Evolutionary conservation across 208 protist genomes (phyloP).

Genomic region (Leishmania arabica): DNA sequence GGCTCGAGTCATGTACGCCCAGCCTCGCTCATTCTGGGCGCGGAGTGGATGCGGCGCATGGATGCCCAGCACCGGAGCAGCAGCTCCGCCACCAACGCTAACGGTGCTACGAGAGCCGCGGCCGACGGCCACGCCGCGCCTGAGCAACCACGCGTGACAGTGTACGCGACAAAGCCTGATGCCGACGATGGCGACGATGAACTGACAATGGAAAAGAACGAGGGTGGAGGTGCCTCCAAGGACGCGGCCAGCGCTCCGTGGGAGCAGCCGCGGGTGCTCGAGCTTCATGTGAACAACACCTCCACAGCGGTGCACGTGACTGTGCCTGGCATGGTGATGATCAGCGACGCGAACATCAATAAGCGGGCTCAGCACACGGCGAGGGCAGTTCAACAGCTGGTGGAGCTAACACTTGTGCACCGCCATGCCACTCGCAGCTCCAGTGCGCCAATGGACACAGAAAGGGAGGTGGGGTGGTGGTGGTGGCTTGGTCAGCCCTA

Average conservation of each 20-base stretch:
- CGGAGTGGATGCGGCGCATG: slow-evolving; percentile 22
- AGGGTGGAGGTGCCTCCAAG: background rate
- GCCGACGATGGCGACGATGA: background rate
- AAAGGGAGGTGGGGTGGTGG: slow-evolving; percentile 3
- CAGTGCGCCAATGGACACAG: background rate
- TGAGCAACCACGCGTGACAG: slow-evolving; percentile 12
- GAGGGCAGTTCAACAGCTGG: slow-evolving; percentile 18
- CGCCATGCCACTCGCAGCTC: slow-evolving; percentile 2
- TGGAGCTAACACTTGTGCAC: slow-evolving; percentile 19
- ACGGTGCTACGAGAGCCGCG: background rate
- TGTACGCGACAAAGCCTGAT: background rate
- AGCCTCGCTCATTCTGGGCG: slow-evolving; percentile 14
- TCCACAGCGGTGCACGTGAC: slow-evolving; percentile 9
- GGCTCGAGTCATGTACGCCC: slow-evolving; percentile 1
- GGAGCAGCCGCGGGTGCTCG: slow-evolving; percentile 17
- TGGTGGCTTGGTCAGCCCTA: slow-evolving; percentile 31
- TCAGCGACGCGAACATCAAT: slow-evolving; percentile 6
- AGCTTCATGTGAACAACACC: slow-evolving; percentile 1
- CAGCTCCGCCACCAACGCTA: background rate
- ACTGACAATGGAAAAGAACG: too few species aligned
- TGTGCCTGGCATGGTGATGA: slow-evolving; percentile 14
- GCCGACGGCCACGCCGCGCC: background rate
- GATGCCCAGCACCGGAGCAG: background rate
- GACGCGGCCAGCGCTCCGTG: slow-evolving; percentile 3
- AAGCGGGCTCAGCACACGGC: slow-evolving; percentile 9